Evolutionary conservation across 768 basidiomycete genomes (phyloP), one percentile per base, ranked within the genome.

Genomic region (Suillus cothurnatus): DNA sequence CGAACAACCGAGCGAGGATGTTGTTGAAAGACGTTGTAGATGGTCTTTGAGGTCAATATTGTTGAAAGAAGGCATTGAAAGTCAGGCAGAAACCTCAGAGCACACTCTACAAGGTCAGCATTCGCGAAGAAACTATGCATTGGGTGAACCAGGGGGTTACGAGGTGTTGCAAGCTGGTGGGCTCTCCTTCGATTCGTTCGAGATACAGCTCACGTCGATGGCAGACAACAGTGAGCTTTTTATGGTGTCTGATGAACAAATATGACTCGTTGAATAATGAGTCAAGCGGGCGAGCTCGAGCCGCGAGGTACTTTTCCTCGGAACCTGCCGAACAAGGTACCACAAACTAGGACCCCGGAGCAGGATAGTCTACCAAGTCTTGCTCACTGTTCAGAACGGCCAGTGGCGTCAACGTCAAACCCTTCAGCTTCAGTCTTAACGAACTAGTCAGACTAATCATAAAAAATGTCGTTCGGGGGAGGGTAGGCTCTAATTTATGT

Each of bases 1-100:
- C 75, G 68, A 47, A 75, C 62, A 26, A 78, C 74, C 49, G 76
- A 76, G 60, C 69, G 72, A 14, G 74, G 76, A 32, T 74, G 76
- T 17, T 45, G 57, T 36, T 69, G 70, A 63, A 73, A 80, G 52
- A 76, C 62, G 4, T 64, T 63, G 65, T 78, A 73, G 59, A 78
- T 70, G n/a, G 67, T 67, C 62, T 76, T 78, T 6, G 74, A 75
- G 28, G 77, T 68, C 38, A 71, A 69, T 43, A 78, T 69, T 41
- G 68, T 68, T 49, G 66, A 67, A 31, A 59, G 65, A 45, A 80
- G 68, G 23, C 72, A 71, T 6, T 67, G 41, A 43, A 78, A 79
- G 64, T 77, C 70, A 23, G 71, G 77, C 38, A 76, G 26, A 52
- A 63, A 67, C 6, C 47, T 67, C 32, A 80, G 66, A 31, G 80